Evolutionary conservation across 2,329 filamentous ascomycete genomes (phyloP), one percentile per base, ranked within the genome.

Genomic region (Penicillium sp.): DNA sequence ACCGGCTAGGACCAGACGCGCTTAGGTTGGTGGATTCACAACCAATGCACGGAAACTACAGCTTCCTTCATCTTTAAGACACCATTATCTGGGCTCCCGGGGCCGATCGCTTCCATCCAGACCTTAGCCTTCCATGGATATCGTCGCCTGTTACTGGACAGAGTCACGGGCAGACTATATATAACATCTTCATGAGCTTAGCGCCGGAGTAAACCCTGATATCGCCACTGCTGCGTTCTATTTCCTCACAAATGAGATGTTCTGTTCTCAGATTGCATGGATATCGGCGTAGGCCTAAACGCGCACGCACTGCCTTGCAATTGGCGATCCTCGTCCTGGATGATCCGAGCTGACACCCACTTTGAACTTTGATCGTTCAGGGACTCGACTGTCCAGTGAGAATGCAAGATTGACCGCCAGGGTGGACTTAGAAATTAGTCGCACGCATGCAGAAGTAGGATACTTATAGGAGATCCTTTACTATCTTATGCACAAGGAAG

Each of bases 301-400:
- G 43, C 42, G 11, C 19, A n/a, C 13, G 25, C 22, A 3, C 5
- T 16, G 19, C 13, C 19, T 43, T 36, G 37, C 35, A 35, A 54
- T 49, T 55, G 47, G 53, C 28, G 39, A 22, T 29, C 36, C 11
- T n/a, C 27, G 36, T 46, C 31, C 45, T 41, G 45, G 16, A 31
- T 45, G 28, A 45, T 47, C 42, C 35, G 41, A 44, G 16, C 30
- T 34, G 36, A 34, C 40, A 39, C 37, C 39, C 41, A 39, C 41
- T 29, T 42, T 30, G 28, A 43, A 50, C 49, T 40, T 29, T 47
- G 58, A 54, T 58, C 49, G 47, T 39, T 43, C 56, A 60, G 56
- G 56, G 54, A 53, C 42, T 54, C 34, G 19, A 9, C 44, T 6
- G 27, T 44, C 43, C 55, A 49, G 41, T 49, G 3, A 46, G 37